A percentile compares a stretch with the other conserved stretches of the same genome.
Conservation (phyloP, 352 stramenopile genomes). For the Phytophthora chlamydospora region DNA sequence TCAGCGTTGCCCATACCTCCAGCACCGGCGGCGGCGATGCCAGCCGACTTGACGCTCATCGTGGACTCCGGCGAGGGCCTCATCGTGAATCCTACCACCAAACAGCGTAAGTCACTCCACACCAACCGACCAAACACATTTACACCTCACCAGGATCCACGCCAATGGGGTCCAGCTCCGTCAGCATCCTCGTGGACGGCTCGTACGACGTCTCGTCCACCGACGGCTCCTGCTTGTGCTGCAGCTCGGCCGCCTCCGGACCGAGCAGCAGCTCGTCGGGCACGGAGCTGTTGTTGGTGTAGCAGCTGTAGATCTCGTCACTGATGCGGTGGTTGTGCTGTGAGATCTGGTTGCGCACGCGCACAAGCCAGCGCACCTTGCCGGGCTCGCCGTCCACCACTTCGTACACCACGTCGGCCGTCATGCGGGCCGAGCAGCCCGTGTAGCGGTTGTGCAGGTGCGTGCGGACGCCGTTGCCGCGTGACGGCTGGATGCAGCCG, state of each 20-base stretch:
- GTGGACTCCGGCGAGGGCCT: slow-evolving; percentile 25
- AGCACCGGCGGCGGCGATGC: slow-evolving; percentile 9
- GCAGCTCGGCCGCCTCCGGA: slow-evolving; percentile 15
- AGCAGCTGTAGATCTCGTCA: slow-evolving; percentile 82
- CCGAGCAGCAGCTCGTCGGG: slow-evolving; percentile 71
- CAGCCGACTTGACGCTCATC: slow-evolving; percentile 16
- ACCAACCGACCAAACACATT: background rate
- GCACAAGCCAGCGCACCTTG: slow-evolving; percentile 67
- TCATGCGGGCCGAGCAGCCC: slow-evolving; percentile 74
- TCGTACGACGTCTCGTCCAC: slow-evolving; percentile 33
- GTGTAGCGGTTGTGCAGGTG: slow-evolving; percentile 84
- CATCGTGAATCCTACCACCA: slow-evolving; percentile 18
- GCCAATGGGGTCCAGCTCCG: slow-evolving; percentile 33
- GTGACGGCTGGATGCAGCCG: slow-evolving; percentile 78
- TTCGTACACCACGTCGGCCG: slow-evolving; percentile 77
- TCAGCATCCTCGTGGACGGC: slow-evolving; percentile 28
- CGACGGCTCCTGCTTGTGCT: slow-evolving; percentile 32
- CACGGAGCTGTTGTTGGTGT: slow-evolving; percentile 82
- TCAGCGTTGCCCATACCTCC: slow-evolving; percentile 1
- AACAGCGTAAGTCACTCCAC: background rate
- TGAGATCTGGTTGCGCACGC: slow-evolving; percentile 82
- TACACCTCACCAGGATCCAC: slow-evolving; percentile 25
- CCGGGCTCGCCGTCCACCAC: slow-evolving; percentile 41
- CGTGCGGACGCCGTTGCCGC: slow-evolving; percentile 71
- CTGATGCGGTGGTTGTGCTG: slow-evolving; percentile 81